Conservation (phyloP, 73 alveolate genomes). For the Tetrahymena borealis region DNA sequence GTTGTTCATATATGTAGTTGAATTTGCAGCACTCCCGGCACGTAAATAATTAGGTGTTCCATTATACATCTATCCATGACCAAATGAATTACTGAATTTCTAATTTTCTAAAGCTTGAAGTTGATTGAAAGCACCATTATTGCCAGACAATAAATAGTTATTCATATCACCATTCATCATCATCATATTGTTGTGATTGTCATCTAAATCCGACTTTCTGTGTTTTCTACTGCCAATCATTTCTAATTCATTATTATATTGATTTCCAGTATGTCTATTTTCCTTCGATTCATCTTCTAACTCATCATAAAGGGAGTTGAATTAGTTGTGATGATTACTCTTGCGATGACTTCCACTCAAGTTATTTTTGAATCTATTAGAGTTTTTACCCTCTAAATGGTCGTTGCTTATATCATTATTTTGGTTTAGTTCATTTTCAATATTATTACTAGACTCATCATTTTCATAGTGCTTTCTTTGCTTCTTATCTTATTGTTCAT, state of each 20-base stretch:
- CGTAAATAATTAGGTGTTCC: neutral
- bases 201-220: neutral
- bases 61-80: neutral
- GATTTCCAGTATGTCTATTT: neutral
- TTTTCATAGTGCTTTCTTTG: neutral
- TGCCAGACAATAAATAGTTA: neutral
- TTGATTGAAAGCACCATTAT: neutral
- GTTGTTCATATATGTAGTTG: neutral
- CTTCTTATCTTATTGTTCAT: neutral
- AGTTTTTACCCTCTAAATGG: neutral
- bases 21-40: neutral
- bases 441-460: neutral
- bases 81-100: neutral
- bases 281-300: neutral
- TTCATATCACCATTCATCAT: neutral
- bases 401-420: neutral
- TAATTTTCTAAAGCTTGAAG: neutral
- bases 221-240: neutral
- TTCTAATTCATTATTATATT: neutral
- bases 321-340: neutral
- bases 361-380: neutral
- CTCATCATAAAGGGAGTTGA: neutral
- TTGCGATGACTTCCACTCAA: neutral
- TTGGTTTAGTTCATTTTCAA: neutral
- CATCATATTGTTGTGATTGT: neutral